Evolutionary conservation across 345 rosid genomes (phyloP).

Genomic region (Camelina sativa): DNA sequence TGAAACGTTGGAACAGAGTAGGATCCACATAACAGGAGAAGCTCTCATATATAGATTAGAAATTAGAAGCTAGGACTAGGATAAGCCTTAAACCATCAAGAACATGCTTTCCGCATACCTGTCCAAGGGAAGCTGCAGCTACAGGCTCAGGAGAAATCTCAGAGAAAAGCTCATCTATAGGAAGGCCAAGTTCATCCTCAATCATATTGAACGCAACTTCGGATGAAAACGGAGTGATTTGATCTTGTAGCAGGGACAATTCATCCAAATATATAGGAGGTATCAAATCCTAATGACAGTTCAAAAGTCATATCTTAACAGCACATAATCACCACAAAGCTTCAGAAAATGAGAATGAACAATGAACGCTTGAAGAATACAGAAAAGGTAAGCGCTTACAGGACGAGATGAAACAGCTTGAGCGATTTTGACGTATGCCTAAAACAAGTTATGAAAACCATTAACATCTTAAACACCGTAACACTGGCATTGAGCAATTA

Average conservation of each 20-base stretch:
- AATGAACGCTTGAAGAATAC: background rate
- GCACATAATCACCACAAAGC: conserved; percentile 17
- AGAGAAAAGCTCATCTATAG: conserved; percentile 69
- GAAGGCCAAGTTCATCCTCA: conserved; percentile 77
- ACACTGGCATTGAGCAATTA: conserved; percentile 13
- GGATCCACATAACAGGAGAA: background rate
- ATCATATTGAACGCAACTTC: conserved; percentile 76
- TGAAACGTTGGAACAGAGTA: conserved; percentile 40
- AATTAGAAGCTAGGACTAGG: conserved; percentile 19
- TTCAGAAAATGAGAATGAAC: conserved; percentile 1
- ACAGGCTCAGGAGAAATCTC: conserved; percentile 93
- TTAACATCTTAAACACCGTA: conserved; percentile 1
- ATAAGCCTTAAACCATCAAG: conserved; percentile 18
- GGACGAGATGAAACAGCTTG: conserved; percentile 96
- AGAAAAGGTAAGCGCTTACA: conserved; percentile 52
- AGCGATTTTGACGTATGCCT: conserved; percentile 92
- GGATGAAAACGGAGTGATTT: conserved; percentile 86
- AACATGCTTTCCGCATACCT: conserved; percentile 50
- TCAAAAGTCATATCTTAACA: conserved; percentile 1
- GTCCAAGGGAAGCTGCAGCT: conserved; percentile 97
- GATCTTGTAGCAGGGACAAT: conserved; percentile 86
- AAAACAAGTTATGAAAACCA: conserved; percentile 33
- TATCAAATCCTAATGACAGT: conserved; percentile 69
- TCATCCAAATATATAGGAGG: conserved; percentile 88
- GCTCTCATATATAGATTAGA: conserved; percentile 5